phyloP scores from a whole-genome alignment of 192 early-diverging fungal species.

The Podila epigama region DNA sequence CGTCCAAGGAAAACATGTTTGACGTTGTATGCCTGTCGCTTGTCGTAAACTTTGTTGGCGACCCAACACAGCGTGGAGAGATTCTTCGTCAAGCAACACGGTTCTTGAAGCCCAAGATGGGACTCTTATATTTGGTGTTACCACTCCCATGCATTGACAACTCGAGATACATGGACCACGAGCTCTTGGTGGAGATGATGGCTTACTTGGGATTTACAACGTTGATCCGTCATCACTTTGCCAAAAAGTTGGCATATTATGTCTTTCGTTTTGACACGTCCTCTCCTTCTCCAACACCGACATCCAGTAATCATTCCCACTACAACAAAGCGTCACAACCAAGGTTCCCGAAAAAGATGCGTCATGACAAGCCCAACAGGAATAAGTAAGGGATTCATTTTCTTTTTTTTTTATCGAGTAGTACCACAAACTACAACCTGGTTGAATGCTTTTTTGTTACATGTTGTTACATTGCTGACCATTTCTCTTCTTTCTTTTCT shows the following conservation, averaged over 20 bases:
- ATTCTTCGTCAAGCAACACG: conserved; percentile 65
- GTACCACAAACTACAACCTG: background rate
- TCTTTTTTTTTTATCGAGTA: background rate
- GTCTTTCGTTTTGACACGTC: conserved; percentile 57
- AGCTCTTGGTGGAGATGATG: conserved; percentile 71
- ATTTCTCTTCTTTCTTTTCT: background rate
- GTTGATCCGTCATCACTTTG: conserved; percentile 66
- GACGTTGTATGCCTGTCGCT: conserved; percentile 82
- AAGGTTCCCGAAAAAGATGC: conserved; percentile 69
- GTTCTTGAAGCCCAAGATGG: conserved; percentile 54
- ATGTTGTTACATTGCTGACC: background rate
- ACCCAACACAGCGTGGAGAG: conserved; percentile 72
- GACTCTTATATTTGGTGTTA: conserved; percentile 79
- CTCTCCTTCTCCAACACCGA: too few species aligned
- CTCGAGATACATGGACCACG: conserved; percentile 85
- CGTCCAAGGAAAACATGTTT: conserved; percentile 56
- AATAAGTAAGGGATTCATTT: conserved; percentile 22
- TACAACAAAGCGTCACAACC: too few species aligned
- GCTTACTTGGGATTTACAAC: conserved; percentile 66
- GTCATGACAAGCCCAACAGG: conserved; percentile 61
- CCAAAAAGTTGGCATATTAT: conserved; percentile 84
- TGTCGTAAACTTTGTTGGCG: conserved; percentile 91
- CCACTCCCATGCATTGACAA: conserved; percentile 86
- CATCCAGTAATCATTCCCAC: too few species aligned
- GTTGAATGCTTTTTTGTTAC: too few species aligned